These are phyloP conservation scores for Stygiomarasmius scandens DNA, from an alignment of 1,284 basidiomycete species.

Conservation along the genomic window DNA sequence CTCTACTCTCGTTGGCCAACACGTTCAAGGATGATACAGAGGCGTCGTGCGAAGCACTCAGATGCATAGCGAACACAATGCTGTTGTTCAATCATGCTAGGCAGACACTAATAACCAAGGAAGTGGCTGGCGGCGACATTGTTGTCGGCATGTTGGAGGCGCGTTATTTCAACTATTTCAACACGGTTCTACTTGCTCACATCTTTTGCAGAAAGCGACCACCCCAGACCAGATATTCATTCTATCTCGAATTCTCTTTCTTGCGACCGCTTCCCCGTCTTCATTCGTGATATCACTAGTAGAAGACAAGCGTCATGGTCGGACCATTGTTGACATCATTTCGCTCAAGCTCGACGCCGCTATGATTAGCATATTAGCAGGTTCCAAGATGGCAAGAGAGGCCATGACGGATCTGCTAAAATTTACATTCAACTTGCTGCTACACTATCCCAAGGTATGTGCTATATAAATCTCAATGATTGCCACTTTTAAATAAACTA, in stretches of 20 bases:
- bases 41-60: constrained; percentile 68
- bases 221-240: constrained; percentile 70
- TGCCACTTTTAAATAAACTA: not conserved
- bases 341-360: constrained; percentile 58
- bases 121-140: constrained; percentile 63
- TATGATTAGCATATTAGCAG: constrained; percentile 46
- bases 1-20: constrained; percentile 52
- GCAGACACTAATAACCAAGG: constrained; percentile 53
- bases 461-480: constrained; percentile 1
- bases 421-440: constrained; percentile 72
- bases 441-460: constrained; percentile 66
- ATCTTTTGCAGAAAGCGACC: constrained; percentile 55
- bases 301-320: constrained; percentile 59
- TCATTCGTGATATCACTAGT: constrained; percentile 60
- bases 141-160: constrained; percentile 67
- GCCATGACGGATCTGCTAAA: constrained; percentile 79
- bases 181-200: not conserved
- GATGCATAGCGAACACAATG: constrained; percentile 76
- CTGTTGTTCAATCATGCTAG: constrained; percentile 69
- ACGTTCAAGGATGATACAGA: constrained; percentile 59
- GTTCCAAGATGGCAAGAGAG: constrained; percentile 61
- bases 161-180: constrained; percentile 20
- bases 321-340: constrained; percentile 62
- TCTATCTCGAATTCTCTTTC: constrained; percentile 74
- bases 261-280: constrained; percentile 59